Evolutionary conservation across 129 eudicot species (phyloP), one percentile per base, ranked within the genome.

Genomic region (Helianthus annuus): DNA sequence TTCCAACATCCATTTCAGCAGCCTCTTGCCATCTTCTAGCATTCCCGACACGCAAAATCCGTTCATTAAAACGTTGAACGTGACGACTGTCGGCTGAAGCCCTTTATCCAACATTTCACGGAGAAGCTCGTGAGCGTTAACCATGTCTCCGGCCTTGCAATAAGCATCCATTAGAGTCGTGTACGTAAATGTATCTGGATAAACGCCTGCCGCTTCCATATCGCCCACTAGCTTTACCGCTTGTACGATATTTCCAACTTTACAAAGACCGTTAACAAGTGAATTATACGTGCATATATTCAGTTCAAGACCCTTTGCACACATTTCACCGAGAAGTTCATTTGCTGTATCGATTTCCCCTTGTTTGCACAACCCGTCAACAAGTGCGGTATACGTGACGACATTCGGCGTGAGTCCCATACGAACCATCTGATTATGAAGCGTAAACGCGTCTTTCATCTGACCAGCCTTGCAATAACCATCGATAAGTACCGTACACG

Each of bases 1-100:
- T 77, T 90, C 91, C 85, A 95, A 77, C 99, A 95, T 90, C 99
- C 99, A 95, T 19, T 83, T 79, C n/a, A 95, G 85, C 68, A 95
- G 82, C 61, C 80, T 83, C 75, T 84, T 78, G 36, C 94, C 96
- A 64, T 95, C 97, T 83, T 95, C 89, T 64, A 90, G 60, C 99
- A 90, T 95, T 79, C 99, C 99, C 19, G 73, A 84, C 73, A 70
- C 64, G 79, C 97, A 95, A 72, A 90, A 95, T 1, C 97, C 99
- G 44, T 84, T 90, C 97, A 95, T 90, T 76, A 95, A 76, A 74
- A 95, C 97, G 76, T 90, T 95, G 58, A 95, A 95, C 12, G 97
- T 95, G 64, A 95, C 99, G 60, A 85, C 68, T 24, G 96, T 90
- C 52, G 99, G 99, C 53, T 86, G 86, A 48, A 95, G 45, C 64